Base-by-base conservation (phyloP, 2,329 filamentous ascomycete genomes). In the Hypoxylon sp. region DNA sequence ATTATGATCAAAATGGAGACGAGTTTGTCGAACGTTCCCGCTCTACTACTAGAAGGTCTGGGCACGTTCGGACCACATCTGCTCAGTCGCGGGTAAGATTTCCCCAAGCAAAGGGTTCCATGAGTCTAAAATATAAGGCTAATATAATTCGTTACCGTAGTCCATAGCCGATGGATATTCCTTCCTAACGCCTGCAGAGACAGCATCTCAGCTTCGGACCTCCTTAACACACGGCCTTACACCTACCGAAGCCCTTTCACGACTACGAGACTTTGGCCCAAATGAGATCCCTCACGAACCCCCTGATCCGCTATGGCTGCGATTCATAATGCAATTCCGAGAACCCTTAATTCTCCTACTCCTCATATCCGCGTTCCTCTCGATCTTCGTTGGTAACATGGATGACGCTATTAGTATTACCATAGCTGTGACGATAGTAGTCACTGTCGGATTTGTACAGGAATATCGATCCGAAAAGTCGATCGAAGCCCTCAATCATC, bases 391-490 rank as follows among this genome's bases (percentile, higher is more conserved):
- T 80, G 94, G 94, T 57, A 99, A 99, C 77, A 90, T 91, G 77
- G 95, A 98, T 75, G 97, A 99, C 82, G 95, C 95, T 5, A 83
- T 99, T 75, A 98, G 95, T 80, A 99, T 99, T 77, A 92, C 95
- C 0, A 90, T 97, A 33, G 96, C 96, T 1, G 96, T 99, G 22
- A 97, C 94, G 26, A 99, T 99, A 74, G 96, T 99, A 5, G 94
- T 99, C 24, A 92, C 92, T 0, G 96, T 99, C 46, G 96, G 95
- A 1, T 99, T 99, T 74, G 90, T 98, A 58, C 96, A 99, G 79
- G 96, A 99, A 81, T 99, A 99, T 80, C 88, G 96, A 66, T 98
- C 96, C 6, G 96, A 99, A 79, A 97, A 99, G 81, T 98, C 95
- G 2, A 90, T 99, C 72, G 96, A 99, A 80, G 96, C 96, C 19